Evolutionary conservation across 352 stramenopile genomes (phyloP).

Genomic region (Globisporangium nunn): DNA sequence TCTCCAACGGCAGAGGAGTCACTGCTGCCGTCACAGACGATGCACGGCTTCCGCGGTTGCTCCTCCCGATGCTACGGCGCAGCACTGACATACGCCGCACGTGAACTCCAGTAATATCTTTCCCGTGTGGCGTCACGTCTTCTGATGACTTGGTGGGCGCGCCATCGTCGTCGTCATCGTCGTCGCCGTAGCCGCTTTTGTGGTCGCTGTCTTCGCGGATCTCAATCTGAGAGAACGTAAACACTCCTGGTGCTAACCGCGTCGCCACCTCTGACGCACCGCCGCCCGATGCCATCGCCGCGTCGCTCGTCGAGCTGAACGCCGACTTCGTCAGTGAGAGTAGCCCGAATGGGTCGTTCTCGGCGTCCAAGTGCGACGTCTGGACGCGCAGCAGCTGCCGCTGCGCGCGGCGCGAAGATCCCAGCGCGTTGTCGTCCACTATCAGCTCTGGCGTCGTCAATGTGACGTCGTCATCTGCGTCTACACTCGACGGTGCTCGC

Average conservation of each 20-base stretch:
- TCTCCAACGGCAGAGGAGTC: conserved; percentile 16
- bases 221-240: conserved; percentile 44
- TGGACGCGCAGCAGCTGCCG: conserved; percentile 30
- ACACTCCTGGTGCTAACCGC: conserved; percentile 26
- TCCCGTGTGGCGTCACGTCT: conserved; percentile 3
- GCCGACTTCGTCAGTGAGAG: conserved; percentile 42
- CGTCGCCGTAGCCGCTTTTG: conserved; percentile 12
- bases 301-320: conserved; percentile 18
- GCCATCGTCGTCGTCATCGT: conserved; percentile 3
- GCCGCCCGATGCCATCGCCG: conserved; percentile 1
- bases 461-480: neutral
- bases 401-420: conserved; percentile 12
- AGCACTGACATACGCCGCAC: neutral
- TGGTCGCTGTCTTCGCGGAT: conserved; percentile 19
- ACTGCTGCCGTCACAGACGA: neutral
- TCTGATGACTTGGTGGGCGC: conserved; percentile 11
- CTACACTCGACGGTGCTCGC: neutral
- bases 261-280: conserved; percentile 6
- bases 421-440: conserved; percentile 3
- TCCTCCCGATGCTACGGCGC: conserved; percentile 6
- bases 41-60: neutral
- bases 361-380: conserved; percentile 33
- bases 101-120: neutral
- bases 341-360: conserved; percentile 43
- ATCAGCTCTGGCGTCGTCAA: too few species aligned